A percentile compares a stretch with the other conserved stretches of the same genome.
phyloP scores from a whole-genome alignment of 2,329 filamentous ascomycete genomes.

The Phaeophleospora eucalypticola region DNA sequence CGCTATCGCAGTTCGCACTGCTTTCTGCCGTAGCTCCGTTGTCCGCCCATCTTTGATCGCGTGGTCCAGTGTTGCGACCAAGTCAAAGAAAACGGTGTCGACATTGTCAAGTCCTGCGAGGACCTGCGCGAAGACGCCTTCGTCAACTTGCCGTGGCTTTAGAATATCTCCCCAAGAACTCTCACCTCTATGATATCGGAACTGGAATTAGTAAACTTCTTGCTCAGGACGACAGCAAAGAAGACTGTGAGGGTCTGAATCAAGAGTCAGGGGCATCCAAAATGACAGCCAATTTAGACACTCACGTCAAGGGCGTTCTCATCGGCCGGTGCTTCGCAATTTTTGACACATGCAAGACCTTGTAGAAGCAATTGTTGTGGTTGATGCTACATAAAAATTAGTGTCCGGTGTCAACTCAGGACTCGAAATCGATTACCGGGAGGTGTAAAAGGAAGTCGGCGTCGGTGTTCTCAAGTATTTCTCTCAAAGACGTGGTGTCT shows the following conservation, averaged over 20 bases:
- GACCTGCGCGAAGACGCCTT: not conserved
- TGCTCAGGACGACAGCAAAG: conserved; percentile 73
- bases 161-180: too few species aligned
- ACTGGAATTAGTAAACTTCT: conserved; percentile 91
- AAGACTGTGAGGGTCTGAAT: conserved; percentile 83
- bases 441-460: conserved; percentile 72
- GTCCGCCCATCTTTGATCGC: conserved; percentile 72
- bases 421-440: conserved; percentile 50
- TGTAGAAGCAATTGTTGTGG: conserved; percentile 74
- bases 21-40: conserved; percentile 72
- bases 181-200: conserved; percentile 83
- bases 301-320: conserved; percentile 82
- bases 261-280: conserved; percentile 39
- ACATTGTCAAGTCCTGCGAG: conserved; percentile 85
- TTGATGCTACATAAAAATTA: conserved; percentile 47
- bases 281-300: conserved; percentile 4
- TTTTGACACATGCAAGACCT: conserved; percentile 66
- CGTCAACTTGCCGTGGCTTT: not conserved
- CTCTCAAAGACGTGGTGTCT: conserved; percentile 64
- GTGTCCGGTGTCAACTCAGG: conserved; percentile 1
- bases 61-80: conserved; percentile 76
- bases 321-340: conserved; percentile 57
- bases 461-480: conserved; percentile 64
- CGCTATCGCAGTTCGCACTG: conserved; percentile 74
- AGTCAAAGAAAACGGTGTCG: conserved; percentile 81